A percentile compares a stretch with the other conserved stretches of the same genome.
Evolutionary conservation across 257 asterid species (phyloP).

Genomic region (Petunia secreta): DNA sequence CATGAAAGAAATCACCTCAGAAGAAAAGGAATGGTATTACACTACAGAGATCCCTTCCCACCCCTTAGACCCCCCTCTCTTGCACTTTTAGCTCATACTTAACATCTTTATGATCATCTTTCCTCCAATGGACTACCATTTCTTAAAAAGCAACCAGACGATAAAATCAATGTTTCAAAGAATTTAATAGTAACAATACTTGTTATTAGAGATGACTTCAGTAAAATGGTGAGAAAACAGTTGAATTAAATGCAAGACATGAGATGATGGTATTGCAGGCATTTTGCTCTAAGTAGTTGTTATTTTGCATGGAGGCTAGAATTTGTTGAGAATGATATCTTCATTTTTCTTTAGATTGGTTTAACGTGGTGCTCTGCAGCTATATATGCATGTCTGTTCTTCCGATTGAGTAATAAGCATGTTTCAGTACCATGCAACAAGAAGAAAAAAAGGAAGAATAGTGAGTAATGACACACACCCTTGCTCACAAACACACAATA

Average conservation of each 20-base stretch:
- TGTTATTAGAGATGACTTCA: background rate
- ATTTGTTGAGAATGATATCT: background rate
- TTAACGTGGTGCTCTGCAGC: background rate
- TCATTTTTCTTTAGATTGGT: background rate
- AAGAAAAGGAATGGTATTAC: constrained; percentile 6
- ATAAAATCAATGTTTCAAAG: background rate
- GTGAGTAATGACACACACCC: background rate
- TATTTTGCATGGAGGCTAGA: background rate
- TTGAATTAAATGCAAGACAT: constrained; percentile 11
- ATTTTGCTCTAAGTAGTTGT: constrained; percentile 8
- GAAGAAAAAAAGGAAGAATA: background rate
- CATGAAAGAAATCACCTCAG: background rate
- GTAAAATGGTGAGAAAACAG: background rate
- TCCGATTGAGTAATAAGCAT: background rate
- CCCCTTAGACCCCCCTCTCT: background rate
- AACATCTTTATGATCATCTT: background rate
- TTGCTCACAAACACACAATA: constrained; percentile 15
- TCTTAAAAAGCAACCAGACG: background rate
- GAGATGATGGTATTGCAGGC: constrained; percentile 3
- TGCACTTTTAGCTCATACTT: background rate
- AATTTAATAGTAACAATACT: background rate
- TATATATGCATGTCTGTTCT: background rate
- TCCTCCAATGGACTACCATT: background rate
- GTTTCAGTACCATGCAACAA: background rate
- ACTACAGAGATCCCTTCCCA: background rate